These are phyloP conservation scores for Roridomyces roridus DNA, from an alignment of 768 basidiomycete genomes.

Conservation along the genomic window DNA sequence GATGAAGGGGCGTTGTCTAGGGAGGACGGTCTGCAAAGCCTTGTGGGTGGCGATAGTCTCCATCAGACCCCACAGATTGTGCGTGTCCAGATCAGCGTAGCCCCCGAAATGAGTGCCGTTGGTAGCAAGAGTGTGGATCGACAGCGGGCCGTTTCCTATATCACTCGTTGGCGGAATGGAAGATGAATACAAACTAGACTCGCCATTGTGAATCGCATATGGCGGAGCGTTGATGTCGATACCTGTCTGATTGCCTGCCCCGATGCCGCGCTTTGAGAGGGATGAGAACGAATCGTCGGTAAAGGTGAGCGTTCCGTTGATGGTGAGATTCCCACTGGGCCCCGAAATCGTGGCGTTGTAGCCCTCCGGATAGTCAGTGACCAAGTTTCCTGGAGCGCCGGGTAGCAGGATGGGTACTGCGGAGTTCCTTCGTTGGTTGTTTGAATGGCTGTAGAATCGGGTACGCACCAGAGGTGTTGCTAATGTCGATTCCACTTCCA, in stretches of 20 bases:
- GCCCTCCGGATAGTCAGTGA: constrained; percentile 72
- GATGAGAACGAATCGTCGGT: constrained; percentile 15
- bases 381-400: constrained; percentile 39
- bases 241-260: constrained; percentile 52
- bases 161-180: constrained; percentile 3
- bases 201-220: constrained; percentile 75
- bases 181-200: constrained; percentile 34
- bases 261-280: constrained; percentile 51
- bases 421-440: too few relatives aligned
- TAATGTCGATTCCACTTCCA: constrained; percentile 60
- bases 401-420: too few relatives aligned
- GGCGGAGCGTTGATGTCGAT: constrained; percentile 64
- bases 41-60: constrained; percentile 69
- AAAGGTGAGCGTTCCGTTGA: constrained; percentile 68
- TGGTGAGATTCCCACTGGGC: constrained; percentile 75
- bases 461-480: constrained; percentile 44
- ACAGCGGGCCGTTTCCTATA: constrained; percentile 57
- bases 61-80: constrained; percentile 77
- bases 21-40: constrained; percentile 57
- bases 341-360: constrained; percentile 68
- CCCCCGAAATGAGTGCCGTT: constrained; percentile 76
- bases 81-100: constrained; percentile 68
- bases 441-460: too few relatives aligned
- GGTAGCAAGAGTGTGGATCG: constrained; percentile 61
- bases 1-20: constrained; percentile 71